A percentile compares a stretch with the other conserved stretches of the same genome.
These are phyloP conservation scores for Russula olivacea DNA, from an alignment of 768 basidiomycete genomes.

Conservation along the genomic window DNA sequence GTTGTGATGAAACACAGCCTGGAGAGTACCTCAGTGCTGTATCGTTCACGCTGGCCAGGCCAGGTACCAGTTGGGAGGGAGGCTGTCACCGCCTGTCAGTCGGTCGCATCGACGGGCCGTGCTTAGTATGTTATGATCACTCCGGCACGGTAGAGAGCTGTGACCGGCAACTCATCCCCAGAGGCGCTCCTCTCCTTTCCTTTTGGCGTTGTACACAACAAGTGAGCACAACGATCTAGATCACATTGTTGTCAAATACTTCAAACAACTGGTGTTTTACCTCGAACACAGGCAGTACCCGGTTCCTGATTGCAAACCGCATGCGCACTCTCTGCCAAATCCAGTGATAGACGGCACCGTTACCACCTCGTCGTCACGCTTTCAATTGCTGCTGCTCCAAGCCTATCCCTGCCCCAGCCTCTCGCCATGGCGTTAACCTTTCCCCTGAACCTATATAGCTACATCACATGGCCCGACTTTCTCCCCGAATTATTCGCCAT, in stretches of 20 bases:
- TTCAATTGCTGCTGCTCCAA: neutral
- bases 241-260: constrained; percentile 4
- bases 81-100: neutral
- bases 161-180: constrained; percentile 13
- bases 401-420: neutral
- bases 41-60: neutral
- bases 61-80: neutral
- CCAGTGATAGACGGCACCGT: neutral
- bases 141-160: neutral
- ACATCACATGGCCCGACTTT: constrained; percentile 8
- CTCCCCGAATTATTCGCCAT: constrained; percentile 6
- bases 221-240: neutral
- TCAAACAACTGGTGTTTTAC: neutral
- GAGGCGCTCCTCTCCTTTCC: neutral
- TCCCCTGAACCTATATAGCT: constrained; percentile 8
- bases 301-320: neutral
- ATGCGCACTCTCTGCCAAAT: neutral
- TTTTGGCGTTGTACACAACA: neutral
- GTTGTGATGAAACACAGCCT: constrained; percentile 8
- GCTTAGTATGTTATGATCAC: neutral
- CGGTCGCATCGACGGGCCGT: constrained; percentile 8
- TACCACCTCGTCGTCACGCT: constrained; percentile 15
- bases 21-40: neutral
- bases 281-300: constrained; percentile 6
- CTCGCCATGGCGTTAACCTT: constrained; percentile 5